A percentile compares a stretch with the other conserved stretches of the same genome.
phyloP scores from a whole-genome alignment of 495 filamentous ascomycete genomes.

The Hypoxylon rickii region DNA sequence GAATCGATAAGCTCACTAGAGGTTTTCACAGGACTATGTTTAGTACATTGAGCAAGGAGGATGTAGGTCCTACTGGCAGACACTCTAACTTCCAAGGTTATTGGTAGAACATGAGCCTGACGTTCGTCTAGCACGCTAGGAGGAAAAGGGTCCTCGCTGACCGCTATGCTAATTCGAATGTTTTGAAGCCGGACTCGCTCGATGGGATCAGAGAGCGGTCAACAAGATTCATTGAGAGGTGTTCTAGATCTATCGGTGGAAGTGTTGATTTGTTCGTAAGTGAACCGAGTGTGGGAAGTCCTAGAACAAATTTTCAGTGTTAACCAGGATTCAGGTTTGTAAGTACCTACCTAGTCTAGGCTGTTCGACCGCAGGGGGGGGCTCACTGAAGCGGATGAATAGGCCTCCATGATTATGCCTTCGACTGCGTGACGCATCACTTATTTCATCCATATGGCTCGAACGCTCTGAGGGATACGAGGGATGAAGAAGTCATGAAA shows the following conservation, averaged over 20 bases:
- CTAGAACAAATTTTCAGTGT: conserved; percentile 27
- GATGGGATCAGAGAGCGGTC: conserved; percentile 60
- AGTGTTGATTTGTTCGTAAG: conserved; percentile 64
- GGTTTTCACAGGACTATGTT: conserved; percentile 59
- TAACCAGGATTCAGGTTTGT: conserved; percentile 22
- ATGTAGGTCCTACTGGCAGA: conserved; percentile 41
- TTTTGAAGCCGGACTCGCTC: conserved; percentile 57
- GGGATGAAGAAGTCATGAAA: conserved; percentile 65
- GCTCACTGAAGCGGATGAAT: neutral
- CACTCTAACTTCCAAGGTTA: neutral
- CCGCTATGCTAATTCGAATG: conserved; percentile 69
- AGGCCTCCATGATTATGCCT: conserved; percentile 64
- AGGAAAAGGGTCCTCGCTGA: conserved; percentile 65
- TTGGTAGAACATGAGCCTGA: conserved; percentile 4
- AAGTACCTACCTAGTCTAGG: no score
- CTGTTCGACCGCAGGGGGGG: neutral
- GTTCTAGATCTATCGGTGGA: conserved; percentile 43
- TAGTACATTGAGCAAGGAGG: conserved; percentile 59
- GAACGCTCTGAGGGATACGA: conserved; percentile 53
- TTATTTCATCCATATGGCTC: conserved; percentile 66
- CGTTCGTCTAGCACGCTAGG: conserved; percentile 55
- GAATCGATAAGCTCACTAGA: conserved; percentile 13
- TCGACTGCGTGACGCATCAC: conserved; percentile 68
- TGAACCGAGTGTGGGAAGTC: neutral
- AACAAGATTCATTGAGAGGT: conserved; percentile 54